Conservation (phyloP, 2,329 filamentous ascomycete species). For the Cytospora mali region DNA sequence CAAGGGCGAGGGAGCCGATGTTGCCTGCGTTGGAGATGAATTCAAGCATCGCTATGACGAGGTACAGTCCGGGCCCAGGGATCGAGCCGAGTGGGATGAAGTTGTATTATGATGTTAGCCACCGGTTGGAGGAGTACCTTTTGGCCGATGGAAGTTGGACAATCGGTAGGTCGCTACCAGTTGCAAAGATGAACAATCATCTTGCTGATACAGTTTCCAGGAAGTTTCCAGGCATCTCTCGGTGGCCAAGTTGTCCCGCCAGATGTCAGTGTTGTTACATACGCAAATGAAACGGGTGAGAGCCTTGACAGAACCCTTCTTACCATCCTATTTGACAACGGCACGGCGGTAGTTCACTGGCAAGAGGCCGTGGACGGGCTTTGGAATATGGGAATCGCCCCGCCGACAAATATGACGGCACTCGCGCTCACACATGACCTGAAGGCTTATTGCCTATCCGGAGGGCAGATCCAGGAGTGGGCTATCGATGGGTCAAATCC, state of each 20-base stretch:
- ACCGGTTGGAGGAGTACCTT: conserved; percentile 12
- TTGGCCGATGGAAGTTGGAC: conserved; percentile 16
- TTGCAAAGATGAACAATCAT: neutral
- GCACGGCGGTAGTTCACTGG: conserved; percentile 5
- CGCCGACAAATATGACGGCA: conserved; percentile 3
- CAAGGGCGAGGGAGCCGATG: neutral
- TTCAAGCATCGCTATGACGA: conserved; percentile 14
- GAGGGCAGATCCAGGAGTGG: conserved; percentile 9
- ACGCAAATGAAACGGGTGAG: neutral
- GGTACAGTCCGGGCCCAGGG: conserved; percentile 2
- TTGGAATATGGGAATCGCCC: conserved; percentile 8
- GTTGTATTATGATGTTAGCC: conserved; percentile 20
- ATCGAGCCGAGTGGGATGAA: conserved; percentile 11
- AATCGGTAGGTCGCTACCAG: neutral
- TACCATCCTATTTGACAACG: conserved; percentile 7
- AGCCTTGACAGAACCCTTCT: conserved; percentile 2
- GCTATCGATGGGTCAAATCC: conserved; percentile 9
- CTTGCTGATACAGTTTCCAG: neutral
- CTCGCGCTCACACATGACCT: conserved; percentile 7
- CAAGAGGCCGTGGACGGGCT: conserved; percentile 8
- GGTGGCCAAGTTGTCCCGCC: conserved; percentile 7
- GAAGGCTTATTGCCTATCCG: conserved; percentile 4
- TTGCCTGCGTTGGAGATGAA: conserved; percentile 17
- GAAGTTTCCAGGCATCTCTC: conserved; percentile 16
- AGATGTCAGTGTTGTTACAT: conserved; percentile 8